Conservation (phyloP, 2,329 filamentous ascomycete genomes). For the Dothideomycetes sp. region DNA sequence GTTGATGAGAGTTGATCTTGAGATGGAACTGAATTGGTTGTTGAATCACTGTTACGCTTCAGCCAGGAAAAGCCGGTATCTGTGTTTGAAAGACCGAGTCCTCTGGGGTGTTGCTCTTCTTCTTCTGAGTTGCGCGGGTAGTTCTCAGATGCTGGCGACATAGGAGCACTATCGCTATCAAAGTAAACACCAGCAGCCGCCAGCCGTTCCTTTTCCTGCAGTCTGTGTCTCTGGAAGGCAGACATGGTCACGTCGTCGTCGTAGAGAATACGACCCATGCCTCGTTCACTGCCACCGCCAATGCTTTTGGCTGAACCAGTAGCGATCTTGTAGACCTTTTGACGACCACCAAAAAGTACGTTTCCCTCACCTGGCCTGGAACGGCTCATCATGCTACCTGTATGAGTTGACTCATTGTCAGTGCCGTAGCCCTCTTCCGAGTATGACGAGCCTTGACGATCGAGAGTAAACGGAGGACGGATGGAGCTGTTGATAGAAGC, state of each 20-base stretch:
- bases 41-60: constrained; percentile 77
- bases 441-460: constrained; percentile 56
- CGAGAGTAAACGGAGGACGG: constrained; percentile 47
- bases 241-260: constrained; percentile 79
- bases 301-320: constrained; percentile 39
- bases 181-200: constrained; percentile 31
- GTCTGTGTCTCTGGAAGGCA: constrained; percentile 68
- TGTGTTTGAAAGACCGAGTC: constrained; percentile 7
- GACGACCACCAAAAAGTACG: constrained; percentile 84
- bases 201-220: constrained; percentile 40
- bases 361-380: constrained; percentile 81
- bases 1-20: constrained; percentile 62
- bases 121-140: constrained; percentile 30
- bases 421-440: constrained; percentile 51
- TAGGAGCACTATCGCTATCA: constrained; percentile 12
- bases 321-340: constrained; percentile 87
- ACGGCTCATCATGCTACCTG: constrained; percentile 72
- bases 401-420: constrained; percentile 55
- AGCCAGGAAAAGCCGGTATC: constrained; percentile 38
- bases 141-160: constrained; percentile 15
- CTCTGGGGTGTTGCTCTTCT: constrained; percentile 28
- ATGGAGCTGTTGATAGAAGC: constrained; percentile 63
- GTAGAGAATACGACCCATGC: constrained; percentile 65
- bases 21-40: constrained; percentile 64
- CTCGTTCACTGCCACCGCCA: constrained; percentile 30